Evolutionary conservation across 1,139 yeast species (phyloP).

Genomic region (Debaryomyces coudertii): DNA sequence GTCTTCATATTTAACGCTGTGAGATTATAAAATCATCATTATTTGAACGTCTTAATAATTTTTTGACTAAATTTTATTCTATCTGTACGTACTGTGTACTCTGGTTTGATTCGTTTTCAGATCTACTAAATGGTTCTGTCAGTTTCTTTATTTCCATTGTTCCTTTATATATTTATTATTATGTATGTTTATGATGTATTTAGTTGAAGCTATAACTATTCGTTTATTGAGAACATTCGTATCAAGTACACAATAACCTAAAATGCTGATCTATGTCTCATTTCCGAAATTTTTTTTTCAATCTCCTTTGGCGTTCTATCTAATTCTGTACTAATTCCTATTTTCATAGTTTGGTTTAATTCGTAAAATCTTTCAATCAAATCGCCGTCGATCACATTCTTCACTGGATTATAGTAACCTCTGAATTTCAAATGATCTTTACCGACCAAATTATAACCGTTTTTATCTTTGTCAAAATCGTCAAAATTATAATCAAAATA

Average conservation of each 20-base stretch:
- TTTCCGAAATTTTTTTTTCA: slow-evolving; percentile 60
- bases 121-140: neutral
- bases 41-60: neutral
- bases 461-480: slow-evolving; percentile 30
- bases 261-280: slow-evolving; percentile 54
- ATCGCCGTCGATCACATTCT: slow-evolving; percentile 86
- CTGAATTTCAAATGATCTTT: slow-evolving; percentile 71
- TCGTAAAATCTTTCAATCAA: slow-evolving; percentile 61
- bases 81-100: neutral
- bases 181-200: slow-evolving; percentile 1
- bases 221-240: neutral
- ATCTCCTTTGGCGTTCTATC: slow-evolving; percentile 63
- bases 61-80: neutral
- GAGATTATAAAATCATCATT: neutral
- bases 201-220: slow-evolving; percentile 1
- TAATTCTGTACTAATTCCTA: slow-evolving; percentile 53
- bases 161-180: neutral
- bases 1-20: slow-evolving; percentile 1
- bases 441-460: slow-evolving; percentile 48
- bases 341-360: slow-evolving; percentile 43
- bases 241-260: slow-evolving; percentile 15
- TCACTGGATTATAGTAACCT: slow-evolving; percentile 77
- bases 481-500: slow-evolving; percentile 31
- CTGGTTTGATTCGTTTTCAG: neutral
- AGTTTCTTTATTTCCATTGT: neutral